Percentiles rank a stretch among this genome's conserved stretches.
phyloP scores from a whole-genome alignment of 2,329 filamentous ascomycete genomes.

The Ophiobolus disseminans region DNA sequence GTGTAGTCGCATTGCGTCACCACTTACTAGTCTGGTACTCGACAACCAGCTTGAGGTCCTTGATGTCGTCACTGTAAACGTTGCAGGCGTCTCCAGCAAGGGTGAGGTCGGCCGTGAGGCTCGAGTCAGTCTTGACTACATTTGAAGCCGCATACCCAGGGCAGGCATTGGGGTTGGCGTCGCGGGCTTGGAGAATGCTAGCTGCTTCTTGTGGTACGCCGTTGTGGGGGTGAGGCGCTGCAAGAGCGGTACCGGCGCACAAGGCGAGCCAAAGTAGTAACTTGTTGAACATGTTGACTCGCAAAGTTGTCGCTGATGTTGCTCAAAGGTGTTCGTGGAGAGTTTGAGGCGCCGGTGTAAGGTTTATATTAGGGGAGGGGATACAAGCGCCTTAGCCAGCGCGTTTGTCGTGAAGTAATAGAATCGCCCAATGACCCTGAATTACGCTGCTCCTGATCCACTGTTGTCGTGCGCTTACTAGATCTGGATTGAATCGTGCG shows the following conservation, averaged over 20 bases:
- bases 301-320: slow-evolving; percentile 4
- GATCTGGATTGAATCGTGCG: no score
- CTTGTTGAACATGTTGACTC: slow-evolving; percentile 25
- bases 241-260: slow-evolving; percentile 20
- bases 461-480: no score
- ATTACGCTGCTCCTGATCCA: no score
- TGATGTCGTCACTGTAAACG: slow-evolving; percentile 64
- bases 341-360: not conserved
- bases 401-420: slow-evolving; percentile 1
- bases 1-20: no score
- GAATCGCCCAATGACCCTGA: not conserved
- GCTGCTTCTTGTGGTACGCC: not conserved
- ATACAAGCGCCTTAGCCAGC: not conserved
- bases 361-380: slow-evolving; percentile 14
- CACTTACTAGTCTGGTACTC: slow-evolving; percentile 67
- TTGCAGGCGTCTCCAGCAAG: slow-evolving; percentile 73
- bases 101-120: slow-evolving; percentile 72
- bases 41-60: slow-evolving; percentile 63
- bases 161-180: slow-evolving; percentile 59
- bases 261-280: slow-evolving; percentile 24
- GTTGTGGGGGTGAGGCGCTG: slow-evolving; percentile 21
- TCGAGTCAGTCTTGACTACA: slow-evolving; percentile 59
- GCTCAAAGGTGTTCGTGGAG: not conserved
- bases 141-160: slow-evolving; percentile 73
- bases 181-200: slow-evolving; percentile 11